A percentile compares a stretch with the other conserved stretches of the same genome.
Conservation (phyloP, 768 basidiomycete species). For the Chiua virens region DNA sequence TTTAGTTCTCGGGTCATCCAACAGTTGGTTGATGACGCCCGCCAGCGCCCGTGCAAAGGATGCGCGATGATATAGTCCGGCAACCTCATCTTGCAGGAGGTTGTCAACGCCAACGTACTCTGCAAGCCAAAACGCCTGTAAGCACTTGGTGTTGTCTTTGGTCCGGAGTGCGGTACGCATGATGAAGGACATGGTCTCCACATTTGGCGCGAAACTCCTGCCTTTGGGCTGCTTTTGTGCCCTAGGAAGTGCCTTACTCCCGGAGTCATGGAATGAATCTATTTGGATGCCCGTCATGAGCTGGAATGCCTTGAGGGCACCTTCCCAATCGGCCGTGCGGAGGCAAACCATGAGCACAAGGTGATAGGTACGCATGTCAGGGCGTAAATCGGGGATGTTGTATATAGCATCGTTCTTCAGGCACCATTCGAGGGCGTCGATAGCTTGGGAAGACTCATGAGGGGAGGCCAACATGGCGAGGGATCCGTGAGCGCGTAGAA, state of each 20-base stretch:
- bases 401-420: slow-evolving; percentile 50
- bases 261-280: slow-evolving; percentile 43
- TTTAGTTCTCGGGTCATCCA: slow-evolving; percentile 17
- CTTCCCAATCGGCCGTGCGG: slow-evolving; percentile 61
- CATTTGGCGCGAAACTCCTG: slow-evolving; percentile 46
- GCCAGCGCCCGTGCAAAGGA: slow-evolving; percentile 50
- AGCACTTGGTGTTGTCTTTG: slow-evolving; percentile 48
- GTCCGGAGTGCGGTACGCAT: slow-evolving; percentile 58
- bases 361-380: slow-evolving; percentile 47
- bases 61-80: slow-evolving; percentile 39
- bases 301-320: slow-evolving; percentile 57
- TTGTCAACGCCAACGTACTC: slow-evolving; percentile 43
- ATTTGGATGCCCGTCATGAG: slow-evolving; percentile 69
- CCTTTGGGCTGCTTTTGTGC: slow-evolving; percentile 44
- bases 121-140: slow-evolving; percentile 62
- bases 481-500: slow-evolving; percentile 51
- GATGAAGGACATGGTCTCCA: slow-evolving; percentile 56
- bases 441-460: slow-evolving; percentile 44
- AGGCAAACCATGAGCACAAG: slow-evolving; percentile 65
- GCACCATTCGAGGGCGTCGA: slow-evolving; percentile 71
- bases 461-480: slow-evolving; percentile 41
- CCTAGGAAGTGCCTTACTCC: slow-evolving; percentile 40
- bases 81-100: slow-evolving; percentile 29
- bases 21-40: slow-evolving; percentile 40
- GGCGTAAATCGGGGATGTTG: slow-evolving; percentile 42